Percentiles rank a stretch among this genome's conserved stretches.
phyloP scores from a whole-genome alignment of 768 basidiomycete species.

The Tylopilus subfusipes region DNA sequence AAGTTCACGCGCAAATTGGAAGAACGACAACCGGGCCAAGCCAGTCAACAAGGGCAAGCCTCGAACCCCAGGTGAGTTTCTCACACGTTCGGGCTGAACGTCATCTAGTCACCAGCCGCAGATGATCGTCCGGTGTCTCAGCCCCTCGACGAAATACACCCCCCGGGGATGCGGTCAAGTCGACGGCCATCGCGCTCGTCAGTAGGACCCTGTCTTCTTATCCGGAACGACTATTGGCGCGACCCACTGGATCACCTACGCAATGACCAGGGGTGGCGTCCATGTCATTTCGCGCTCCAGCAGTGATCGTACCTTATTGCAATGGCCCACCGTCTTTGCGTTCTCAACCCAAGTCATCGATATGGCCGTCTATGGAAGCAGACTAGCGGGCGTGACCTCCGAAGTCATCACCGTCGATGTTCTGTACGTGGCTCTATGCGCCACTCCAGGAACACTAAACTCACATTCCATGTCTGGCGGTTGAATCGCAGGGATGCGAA shows the following conservation, averaged over 20 bases:
- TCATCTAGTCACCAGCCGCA: conserved; percentile 55
- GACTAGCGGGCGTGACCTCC: conserved; percentile 81
- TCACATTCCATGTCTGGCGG: conserved; percentile 44
- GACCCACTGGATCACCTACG: conserved; percentile 90
- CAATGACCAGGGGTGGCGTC: conserved; percentile 88
- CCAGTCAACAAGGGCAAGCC: conserved; percentile 41
- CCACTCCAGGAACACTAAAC: neutral
- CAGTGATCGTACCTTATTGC: conserved; percentile 80
- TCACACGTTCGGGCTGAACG: neutral
- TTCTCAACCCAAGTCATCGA: conserved; percentile 65
- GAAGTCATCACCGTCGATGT: conserved; percentile 82
- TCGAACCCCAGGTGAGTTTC: conserved; percentile 54
- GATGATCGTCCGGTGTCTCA: conserved; percentile 66
- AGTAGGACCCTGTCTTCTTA: conserved; percentile 79
- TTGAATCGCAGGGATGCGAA: conserved; percentile 70
- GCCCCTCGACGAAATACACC: conserved; percentile 73
- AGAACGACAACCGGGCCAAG: conserved; percentile 37
- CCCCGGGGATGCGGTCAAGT: conserved; percentile 71
- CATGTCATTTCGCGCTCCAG: conserved; percentile 87
- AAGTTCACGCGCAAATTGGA: conserved; percentile 55
- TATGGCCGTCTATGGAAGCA: conserved; percentile 81
- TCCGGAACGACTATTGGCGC: conserved; percentile 87
- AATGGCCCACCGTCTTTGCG: conserved; percentile 63
- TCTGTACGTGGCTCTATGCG: conserved; percentile 51
- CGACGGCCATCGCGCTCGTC: conserved; percentile 87